These are phyloP conservation scores for Chrysosporium queenslandicum DNA, from an alignment of 2,329 filamentous ascomycete species.

Conservation along the genomic window DNA sequence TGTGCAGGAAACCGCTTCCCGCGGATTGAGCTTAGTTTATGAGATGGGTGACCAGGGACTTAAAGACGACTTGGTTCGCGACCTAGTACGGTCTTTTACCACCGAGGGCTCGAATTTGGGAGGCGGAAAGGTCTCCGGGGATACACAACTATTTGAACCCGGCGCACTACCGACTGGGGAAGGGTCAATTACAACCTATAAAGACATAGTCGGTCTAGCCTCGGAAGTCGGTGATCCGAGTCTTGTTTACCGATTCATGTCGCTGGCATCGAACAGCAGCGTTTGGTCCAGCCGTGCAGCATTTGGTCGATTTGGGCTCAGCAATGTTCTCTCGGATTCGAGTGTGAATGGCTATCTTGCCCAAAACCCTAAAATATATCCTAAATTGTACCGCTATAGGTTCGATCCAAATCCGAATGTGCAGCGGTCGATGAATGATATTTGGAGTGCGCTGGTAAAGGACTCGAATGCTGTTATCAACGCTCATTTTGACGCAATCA, in stretches of 20 bases:
- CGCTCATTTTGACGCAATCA: conserved; percentile 74
- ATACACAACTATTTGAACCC: conserved; percentile 88
- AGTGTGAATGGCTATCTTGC: conserved; percentile 55
- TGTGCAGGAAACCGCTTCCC: conserved; percentile 88
- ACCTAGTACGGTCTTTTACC: conserved; percentile 81
- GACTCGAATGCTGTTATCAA: conserved; percentile 69
- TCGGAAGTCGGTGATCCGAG: conserved; percentile 93
- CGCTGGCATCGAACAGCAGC: conserved; percentile 84
- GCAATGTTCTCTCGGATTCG: conserved; percentile 81
- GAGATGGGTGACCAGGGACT: conserved; percentile 76
- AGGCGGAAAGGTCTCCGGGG: conserved; percentile 67
- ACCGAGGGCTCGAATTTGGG: conserved; percentile 53
- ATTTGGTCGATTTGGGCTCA: conserved; percentile 87
- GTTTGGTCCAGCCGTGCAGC: conserved; percentile 97
- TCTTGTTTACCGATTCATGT: conserved; percentile 98
- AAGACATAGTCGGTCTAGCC: conserved; percentile 91
- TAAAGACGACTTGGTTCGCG: conserved; percentile 72
- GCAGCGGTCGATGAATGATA: conserved; percentile 90
- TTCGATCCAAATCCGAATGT: conserved; percentile 95
- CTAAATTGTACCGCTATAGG: conserved; percentile 85
- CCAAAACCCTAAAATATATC: conserved; percentile 86
- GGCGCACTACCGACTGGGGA: conserved; percentile 84
- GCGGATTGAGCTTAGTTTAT: conserved; percentile 85
- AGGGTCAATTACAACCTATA: conserved; percentile 88
- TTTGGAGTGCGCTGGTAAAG: conserved; percentile 93